Conservation (phyloP, 164 flowering plant species). For the grape (Vitis vinifera) region ASM3070453v1 NC_081817.1:4233001-4233500, state of each 20-base stretch:
- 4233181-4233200: no score
- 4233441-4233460: constrained; percentile 27
- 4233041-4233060: no score
- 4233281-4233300: constrained; percentile 27
- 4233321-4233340: background rate
- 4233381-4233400: constrained; percentile 22
- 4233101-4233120: no score
- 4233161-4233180: no score
- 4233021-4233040: no score
- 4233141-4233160: no score
- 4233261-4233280: constrained; percentile 23
- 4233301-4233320: constrained; percentile 30
- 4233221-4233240: background rate
- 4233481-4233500: constrained; percentile 24
- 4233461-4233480: constrained; percentile 29
- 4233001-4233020: no score
- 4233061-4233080: no score
- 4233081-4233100: no score
- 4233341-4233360: background rate
- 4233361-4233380: constrained; percentile 9
- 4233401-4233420: constrained; percentile 24
- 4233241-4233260: constrained; percentile 14
- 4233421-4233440: constrained; percentile 15
- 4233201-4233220: no score
- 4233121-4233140: no score